These are phyloP conservation scores for Globisporangium emineosum DNA, from an alignment of 352 stramenopile species.

Conservation along the genomic window DNA sequence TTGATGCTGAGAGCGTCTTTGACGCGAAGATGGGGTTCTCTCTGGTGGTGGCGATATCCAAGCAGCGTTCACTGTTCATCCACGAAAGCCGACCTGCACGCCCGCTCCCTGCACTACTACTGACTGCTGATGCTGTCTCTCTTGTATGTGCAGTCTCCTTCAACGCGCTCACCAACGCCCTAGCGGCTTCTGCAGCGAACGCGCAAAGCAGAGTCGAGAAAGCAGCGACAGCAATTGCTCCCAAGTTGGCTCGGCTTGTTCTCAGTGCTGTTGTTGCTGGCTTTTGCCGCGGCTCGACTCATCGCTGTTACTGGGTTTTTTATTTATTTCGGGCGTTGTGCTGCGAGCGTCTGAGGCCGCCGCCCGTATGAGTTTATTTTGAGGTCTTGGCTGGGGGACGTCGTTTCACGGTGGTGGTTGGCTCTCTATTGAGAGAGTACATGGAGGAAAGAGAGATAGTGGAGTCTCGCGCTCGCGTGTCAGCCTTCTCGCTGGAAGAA, in stretches of 20 bases:
- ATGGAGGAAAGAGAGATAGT: too few relatives aligned
- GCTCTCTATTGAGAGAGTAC: too few relatives aligned
- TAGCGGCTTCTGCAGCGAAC: neutral
- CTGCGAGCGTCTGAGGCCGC: too few relatives aligned
- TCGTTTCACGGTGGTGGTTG: too few relatives aligned
- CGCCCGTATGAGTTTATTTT: too few relatives aligned
- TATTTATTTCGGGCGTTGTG: neutral
- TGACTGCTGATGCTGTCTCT: neutral
- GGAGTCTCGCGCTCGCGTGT: too few relatives aligned
- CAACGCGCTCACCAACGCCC: neutral
- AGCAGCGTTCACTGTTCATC: neutral
- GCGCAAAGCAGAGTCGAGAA: neutral
- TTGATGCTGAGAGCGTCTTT: neutral
- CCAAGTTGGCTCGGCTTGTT: neutral
- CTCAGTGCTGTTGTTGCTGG: neutral
- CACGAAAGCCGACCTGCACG: neutral
- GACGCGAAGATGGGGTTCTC: neutral
- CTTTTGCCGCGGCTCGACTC: neutral
- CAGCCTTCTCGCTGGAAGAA: too few relatives aligned
- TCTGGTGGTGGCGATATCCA: neutral
- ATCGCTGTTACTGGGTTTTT: neutral
- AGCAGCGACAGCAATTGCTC: neutral
- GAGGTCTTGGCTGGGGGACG: too few relatives aligned
- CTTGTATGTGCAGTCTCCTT: neutral
- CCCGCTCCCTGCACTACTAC: neutral